Evolutionary conservation across 2,329 filamentous ascomycete species (phyloP), one percentile per base, ranked within the genome.

Genomic region (Colletotrichum sidae): DNA sequence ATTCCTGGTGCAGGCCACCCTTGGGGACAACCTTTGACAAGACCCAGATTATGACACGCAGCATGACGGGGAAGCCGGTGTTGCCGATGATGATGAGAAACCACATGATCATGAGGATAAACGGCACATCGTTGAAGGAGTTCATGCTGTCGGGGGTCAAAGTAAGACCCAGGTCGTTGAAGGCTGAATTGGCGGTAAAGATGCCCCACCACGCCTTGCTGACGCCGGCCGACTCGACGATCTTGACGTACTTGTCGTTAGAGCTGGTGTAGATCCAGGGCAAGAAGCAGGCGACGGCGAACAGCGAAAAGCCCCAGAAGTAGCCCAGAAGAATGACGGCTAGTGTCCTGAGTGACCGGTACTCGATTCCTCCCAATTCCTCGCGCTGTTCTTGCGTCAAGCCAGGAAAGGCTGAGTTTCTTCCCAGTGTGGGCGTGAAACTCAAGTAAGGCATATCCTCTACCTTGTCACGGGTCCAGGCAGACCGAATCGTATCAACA

Each of bases 1-100:
- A 81, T 75, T 97, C 95, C 76, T 99, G 95, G 88, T 92, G 97
- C 1, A 96, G 76, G 1, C 90, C 90, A 34, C 89, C 92, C 7
- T 78, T 85, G 4, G 92, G 89, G 1, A 90, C 86, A 52, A 92
- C 69, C 60, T 90, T 88, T 11, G 92, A 93, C 39, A 86, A 74
- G 1, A 90, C 72, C 95, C 96, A 99, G 67, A 99, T 98, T 68
- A 96, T 88, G 72, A 97, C 92, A 8, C 96, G 91, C 33, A 98
- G 86, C 91, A 97, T 94, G 73, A 96, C 92, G 0, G 95, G 96
- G 71, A 98, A 98, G 0, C 92, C 96, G 0, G 95, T 98, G 73
- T 98, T 98, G 60, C 95, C 95, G 67, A 97, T 93, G 67, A 98
- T 89, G 74, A 98, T 96, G 46, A 98, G 85, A 71, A 97, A 97